Base-by-base conservation (phyloP, 2,329 filamentous ascomycete species). In the Alternaria conjuncta region DNA sequence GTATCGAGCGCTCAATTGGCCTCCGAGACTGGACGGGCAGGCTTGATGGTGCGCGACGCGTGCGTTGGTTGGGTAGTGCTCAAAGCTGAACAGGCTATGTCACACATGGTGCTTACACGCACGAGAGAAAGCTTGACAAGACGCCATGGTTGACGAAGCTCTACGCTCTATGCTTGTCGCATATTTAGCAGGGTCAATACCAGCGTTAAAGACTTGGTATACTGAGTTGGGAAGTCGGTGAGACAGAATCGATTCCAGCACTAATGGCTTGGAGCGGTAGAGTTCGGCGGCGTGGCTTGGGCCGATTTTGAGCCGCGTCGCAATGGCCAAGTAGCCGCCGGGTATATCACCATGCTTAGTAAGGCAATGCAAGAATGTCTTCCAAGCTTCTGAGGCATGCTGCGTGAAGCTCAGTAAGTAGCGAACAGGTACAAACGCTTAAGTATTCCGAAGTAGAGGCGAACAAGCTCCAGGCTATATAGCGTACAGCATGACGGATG, bases 191-290 rank as follows among this genome's bases (percentile, higher is more conserved):
- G 28, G 49, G 49, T 23, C 45, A 41, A 30, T 25, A 57, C 30
- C 46, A 46, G 28, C 26, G 26, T 28, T 28, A 45, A 43, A 36
- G 46, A 49, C 62, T 67, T 69, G 50, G 64, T 66, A 67, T 71
- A 65, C 72, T 71, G 44, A 45, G 67, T 68, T 23, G 53, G 66
- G 71, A 56, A 71, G 51, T 44, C 55, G 61, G 25, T 20, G 8
- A 15, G 11, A 25, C 30, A 65, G 45, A 55, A 66, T 75, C 51
- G 70, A 75, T 71, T 43, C 32, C 64, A 61, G 73, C 72, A 69
- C 73, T 75, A 74, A 60, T 65, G 70, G 71, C 71, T 75, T 75
- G 71, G 72, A 55, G 66, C 64, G 64, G 68, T 56, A 51, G 65
- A 55, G 26, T 46, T 61, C 63, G 63, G 66, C 68, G 50, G 49